Evolutionary conservation across 169 alveolate genomes (phyloP).

Genomic region (Plasmodium cynomolgi): DNA sequence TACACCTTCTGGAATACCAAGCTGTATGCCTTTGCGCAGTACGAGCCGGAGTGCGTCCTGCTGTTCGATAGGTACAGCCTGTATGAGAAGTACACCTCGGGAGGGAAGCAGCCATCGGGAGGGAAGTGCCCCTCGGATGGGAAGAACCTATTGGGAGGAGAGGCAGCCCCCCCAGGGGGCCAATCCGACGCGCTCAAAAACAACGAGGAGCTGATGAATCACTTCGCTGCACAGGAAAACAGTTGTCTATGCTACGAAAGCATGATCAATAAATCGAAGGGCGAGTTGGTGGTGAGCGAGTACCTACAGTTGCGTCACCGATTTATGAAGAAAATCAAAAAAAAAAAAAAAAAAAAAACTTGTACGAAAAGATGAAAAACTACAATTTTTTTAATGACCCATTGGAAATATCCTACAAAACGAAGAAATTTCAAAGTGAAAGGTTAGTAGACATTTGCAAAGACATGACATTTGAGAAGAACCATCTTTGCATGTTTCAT

Average conservation of each 20-base stretch:
- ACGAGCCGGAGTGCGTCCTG: slow-evolving; percentile 70
- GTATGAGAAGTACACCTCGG: slow-evolving; percentile 16
- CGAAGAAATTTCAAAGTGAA: slow-evolving; percentile 32
- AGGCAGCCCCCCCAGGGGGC: not conserved
- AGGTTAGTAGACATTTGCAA: slow-evolving; percentile 58
- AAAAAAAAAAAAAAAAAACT: slow-evolving; percentile 20
- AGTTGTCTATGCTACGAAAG: slow-evolving; percentile 53
- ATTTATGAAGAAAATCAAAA: slow-evolving; percentile 49
- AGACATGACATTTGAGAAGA: slow-evolving; percentile 48
- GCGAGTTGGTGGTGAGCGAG: slow-evolving; percentile 67
- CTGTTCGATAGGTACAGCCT: slow-evolving; percentile 49
- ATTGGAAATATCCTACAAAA: slow-evolving; percentile 66
- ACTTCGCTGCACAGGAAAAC: slow-evolving; percentile 13
- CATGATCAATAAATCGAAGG: slow-evolving; percentile 38
- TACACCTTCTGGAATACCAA: slow-evolving; percentile 63
- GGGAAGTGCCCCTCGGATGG: not conserved
- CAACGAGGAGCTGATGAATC: slow-evolving; percentile 20
- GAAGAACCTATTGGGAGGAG: not conserved
- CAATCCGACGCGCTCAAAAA: not conserved
- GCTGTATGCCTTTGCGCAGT: slow-evolving; percentile 60
- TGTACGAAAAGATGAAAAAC: slow-evolving; percentile 43
- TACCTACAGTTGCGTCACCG: slow-evolving; percentile 32
- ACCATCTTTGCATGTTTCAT: slow-evolving; percentile 52
- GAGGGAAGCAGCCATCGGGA: not conserved
- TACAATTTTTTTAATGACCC: slow-evolving; percentile 77